Base-by-base conservation (phyloP, 1,139 yeast species). In the Yamadazyma membranifaciens region DNA sequence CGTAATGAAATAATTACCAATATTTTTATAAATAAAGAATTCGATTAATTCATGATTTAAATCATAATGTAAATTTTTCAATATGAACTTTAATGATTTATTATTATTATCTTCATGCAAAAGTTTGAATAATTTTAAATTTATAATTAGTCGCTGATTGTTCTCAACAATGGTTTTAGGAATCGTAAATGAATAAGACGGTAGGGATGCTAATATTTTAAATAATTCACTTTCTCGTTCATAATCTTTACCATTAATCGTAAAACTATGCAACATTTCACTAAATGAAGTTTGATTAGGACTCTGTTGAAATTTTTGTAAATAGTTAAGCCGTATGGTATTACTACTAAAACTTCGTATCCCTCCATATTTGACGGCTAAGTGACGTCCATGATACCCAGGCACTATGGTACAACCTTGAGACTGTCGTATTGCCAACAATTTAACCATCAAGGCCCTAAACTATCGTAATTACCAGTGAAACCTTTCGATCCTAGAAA, bases 1-100 rank as follows among this genome's bases (percentile, higher is more conserved):
- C 16, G 44, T 31, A 11, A 31, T 34, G 28, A 22, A 31, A 11
- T 27, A 9, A 22, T 30, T 17, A 14, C 31, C 26, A 9, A 41
- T 32, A 14, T 42, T 42, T 11, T 36, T 40, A 14, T 16, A 25
- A 2, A 49, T 20, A 31, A 43, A 57, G 3, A 50, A 46, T 40
- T 65, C 65, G 3, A 60, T 30, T 22, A 58, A 41, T 12, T 49
- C 50, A 17, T 44, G 44, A 28, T 43, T 36, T 5, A 48, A 36
- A 3, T 36, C 39, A 10, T 12, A 34, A 16, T 22, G 29, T n/a
- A 36, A 15, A 20, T 31, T 31, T 9, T 20, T 14, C 9, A 31
- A 14, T 3, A 36, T 36, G 13, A 31, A 36, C 7, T 13, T 22
- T n/a, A 28, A 11, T 27, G 37, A 10, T 9, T 37, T 31, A 9